Percentiles rank a stretch among this genome's conserved stretches.
Conservation (phyloP, 1,284 basidiomycete genomes). For the Schizophyllum amplum region DNA sequence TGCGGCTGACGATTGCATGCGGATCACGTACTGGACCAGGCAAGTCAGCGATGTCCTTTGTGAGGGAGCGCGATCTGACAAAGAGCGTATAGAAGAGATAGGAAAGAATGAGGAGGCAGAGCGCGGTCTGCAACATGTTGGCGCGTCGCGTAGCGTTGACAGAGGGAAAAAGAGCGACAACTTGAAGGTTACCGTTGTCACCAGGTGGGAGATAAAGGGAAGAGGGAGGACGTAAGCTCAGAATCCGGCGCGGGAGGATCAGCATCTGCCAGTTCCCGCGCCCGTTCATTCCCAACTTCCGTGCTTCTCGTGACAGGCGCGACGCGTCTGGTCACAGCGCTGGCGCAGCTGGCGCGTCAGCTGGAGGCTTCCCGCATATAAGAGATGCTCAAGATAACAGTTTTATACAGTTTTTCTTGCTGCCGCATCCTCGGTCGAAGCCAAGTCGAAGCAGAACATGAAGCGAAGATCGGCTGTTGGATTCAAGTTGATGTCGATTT, state of each 20-base stretch:
- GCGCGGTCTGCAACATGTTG: background rate
- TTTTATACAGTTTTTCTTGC: background rate
- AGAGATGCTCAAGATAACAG: no score
- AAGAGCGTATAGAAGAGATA: background rate
- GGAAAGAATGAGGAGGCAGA: background rate
- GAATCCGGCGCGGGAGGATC: background rate
- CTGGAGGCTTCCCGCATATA: no score
- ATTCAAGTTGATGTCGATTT: no score
- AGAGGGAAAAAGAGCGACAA: background rate
- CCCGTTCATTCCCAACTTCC: background rate
- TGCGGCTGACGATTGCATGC: background rate
- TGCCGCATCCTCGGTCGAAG: background rate
- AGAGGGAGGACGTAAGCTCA: background rate
- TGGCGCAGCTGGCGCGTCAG: background rate
- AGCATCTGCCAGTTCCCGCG: background rate
- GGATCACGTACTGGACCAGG: background rate
- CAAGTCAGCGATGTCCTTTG: background rate
- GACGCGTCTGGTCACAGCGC: background rate
- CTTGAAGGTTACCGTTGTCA: background rate
- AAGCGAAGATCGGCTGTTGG: no score
- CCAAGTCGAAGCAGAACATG: no score
- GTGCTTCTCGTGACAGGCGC: background rate
- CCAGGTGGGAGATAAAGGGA: background rate
- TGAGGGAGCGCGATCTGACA: background rate
- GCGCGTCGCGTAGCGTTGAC: background rate